These are phyloP conservation scores for Geotrichum siamense DNA, from an alignment of 1,139 yeast species.

Conservation along the genomic window DNA sequence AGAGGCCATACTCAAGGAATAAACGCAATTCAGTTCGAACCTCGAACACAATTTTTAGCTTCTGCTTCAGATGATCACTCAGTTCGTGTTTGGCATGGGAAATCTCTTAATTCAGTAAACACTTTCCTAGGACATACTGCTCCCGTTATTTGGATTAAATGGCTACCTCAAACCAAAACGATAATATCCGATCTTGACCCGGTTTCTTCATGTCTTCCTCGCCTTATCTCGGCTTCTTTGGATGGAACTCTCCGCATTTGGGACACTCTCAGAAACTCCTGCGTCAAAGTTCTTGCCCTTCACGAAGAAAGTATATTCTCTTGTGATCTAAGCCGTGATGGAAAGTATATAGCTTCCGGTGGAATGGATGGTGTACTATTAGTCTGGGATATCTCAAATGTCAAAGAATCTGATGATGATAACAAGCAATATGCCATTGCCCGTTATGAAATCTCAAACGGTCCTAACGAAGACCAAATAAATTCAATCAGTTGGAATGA, in stretches of 20 bases:
- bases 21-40: constrained; percentile 50
- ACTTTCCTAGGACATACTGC: constrained; percentile 29
- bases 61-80: constrained; percentile 72
- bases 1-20: constrained; percentile 63
- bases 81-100: constrained; percentile 58
- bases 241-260: constrained; percentile 69
- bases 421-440: constrained; percentile 15
- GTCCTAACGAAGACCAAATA: constrained; percentile 14
- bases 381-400: constrained; percentile 43
- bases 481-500: constrained; percentile 27
- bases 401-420: constrained; percentile 5
- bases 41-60: constrained; percentile 48
- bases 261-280: constrained; percentile 46
- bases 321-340: constrained; percentile 47
- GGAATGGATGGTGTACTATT: constrained; percentile 53
- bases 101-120: constrained; percentile 27
- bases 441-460: constrained; percentile 12
- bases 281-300: constrained; percentile 37
- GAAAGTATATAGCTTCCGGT: constrained; percentile 49
- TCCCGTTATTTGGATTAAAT: constrained; percentile 29
- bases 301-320: constrained; percentile 49
- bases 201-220: constrained; percentile 18
- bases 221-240: constrained; percentile 47
- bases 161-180: constrained; percentile 24
- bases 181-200: constrained; percentile 18